Percentiles rank a stretch among this genome's conserved stretches.
phyloP scores from a whole-genome alignment of 495 filamentous ascomycete species.

The Lasiosphaeriaceae sp. region DNA sequence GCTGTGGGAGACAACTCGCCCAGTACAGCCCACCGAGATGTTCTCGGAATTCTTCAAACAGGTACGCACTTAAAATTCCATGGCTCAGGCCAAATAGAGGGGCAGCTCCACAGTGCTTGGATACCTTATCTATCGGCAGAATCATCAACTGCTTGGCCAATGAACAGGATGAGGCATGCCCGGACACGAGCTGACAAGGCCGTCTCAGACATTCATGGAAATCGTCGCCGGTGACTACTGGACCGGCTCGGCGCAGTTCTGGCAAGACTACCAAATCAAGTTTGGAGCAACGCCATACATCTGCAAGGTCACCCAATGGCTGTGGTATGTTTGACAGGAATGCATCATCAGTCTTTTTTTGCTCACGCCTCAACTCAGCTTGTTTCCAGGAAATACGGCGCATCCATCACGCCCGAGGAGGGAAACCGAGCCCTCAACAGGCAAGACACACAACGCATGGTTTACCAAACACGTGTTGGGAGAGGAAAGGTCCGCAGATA shows the following conservation, averaged over 20 bases:
- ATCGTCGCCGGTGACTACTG: neutral
- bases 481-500: neutral
- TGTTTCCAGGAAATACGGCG: neutral
- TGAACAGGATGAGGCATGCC: too few species aligned
- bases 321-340: neutral
- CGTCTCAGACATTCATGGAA: neutral
- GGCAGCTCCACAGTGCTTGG: too few species aligned
- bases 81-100: too few species aligned
- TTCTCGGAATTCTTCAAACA: neutral
- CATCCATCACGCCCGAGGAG: neutral
- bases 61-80: neutral
- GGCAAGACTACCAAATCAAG: neutral
- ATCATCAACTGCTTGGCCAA: too few species aligned
- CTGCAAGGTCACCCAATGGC: neutral
- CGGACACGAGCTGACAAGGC: neutral
- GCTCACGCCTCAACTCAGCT: neutral
- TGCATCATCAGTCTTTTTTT: neutral
- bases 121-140: too few species aligned
- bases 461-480: neutral
- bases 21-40: neutral
- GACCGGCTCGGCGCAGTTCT: neutral
- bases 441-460: neutral
- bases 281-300: neutral
- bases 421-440: neutral
- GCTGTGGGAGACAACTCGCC: neutral